phyloP scores from a whole-genome alignment of 2,329 filamentous ascomycete species.

The Cercospora sojina region DNA sequence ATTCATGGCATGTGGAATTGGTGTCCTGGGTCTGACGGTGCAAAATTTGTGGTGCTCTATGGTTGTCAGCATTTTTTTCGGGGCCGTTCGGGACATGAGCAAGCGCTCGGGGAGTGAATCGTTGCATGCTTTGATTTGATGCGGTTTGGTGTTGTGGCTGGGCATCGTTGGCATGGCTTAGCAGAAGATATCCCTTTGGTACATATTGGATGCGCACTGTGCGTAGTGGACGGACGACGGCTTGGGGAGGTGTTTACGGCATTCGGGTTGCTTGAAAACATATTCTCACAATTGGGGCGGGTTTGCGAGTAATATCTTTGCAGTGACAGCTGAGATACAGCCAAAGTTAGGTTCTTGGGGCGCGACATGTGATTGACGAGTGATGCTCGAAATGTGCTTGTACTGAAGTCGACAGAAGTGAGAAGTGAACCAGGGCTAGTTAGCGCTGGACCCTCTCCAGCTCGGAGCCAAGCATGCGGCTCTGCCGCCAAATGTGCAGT shows the following conservation, averaged over 20 bases:
- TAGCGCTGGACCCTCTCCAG: not conserved
- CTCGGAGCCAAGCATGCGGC: not conserved
- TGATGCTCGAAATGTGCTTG: not conserved
- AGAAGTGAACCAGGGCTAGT: not conserved
- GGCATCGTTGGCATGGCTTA: slow-evolving; percentile 2
- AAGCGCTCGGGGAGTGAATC: slow-evolving; percentile 4
- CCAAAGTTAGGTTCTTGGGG: not conserved
- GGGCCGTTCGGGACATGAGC: slow-evolving; percentile 1
- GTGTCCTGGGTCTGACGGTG: slow-evolving; percentile 19
- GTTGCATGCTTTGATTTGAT: not conserved
- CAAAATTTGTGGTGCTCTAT: slow-evolving; percentile 10
- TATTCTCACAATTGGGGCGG: not conserved
- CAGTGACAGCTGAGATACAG: not conserved
- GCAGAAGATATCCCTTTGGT: slow-evolving; percentile 13
- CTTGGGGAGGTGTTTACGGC: not conserved
- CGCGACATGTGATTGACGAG: not conserved
- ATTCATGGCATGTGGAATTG: slow-evolving; percentile 24
- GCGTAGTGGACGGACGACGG: not conserved
- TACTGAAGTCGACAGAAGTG: not conserved
- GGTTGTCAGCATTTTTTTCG: slow-evolving; percentile 10
- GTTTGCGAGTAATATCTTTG: not conserved
- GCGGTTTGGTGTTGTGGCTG: slow-evolving; percentile 2
- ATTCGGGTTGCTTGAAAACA: not conserved
- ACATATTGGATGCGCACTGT: slow-evolving; percentile 6
- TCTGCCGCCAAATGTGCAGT: not conserved